phyloP scores from a whole-genome alignment of 768 basidiomycete genomes.

The Boletus coccyginus region DNA sequence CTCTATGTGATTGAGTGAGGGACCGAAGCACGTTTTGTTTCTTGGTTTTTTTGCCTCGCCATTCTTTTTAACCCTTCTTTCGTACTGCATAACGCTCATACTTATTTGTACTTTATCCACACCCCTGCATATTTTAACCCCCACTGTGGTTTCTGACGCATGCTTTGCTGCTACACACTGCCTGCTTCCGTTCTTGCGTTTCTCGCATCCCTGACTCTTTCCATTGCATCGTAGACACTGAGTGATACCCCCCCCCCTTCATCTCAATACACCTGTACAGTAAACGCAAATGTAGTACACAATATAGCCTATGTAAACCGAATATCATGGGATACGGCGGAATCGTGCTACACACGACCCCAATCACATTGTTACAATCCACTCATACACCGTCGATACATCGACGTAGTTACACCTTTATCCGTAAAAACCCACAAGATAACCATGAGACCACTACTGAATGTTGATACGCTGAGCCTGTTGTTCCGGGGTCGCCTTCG shows the following conservation, averaged over 20 bases:
- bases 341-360: not conserved
- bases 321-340: too few relatives aligned
- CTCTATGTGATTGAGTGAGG: conserved; percentile 26
- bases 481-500: conserved; percentile 36
- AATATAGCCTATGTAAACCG: not conserved
- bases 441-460: not conserved
- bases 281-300: not conserved
- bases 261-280: not conserved
- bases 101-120: conserved; percentile 9
- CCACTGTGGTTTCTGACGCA: not conserved
- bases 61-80: not conserved
- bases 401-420: not conserved
- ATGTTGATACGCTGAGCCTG: conserved; percentile 39
- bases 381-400: not conserved
- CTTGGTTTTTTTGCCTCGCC: not conserved
- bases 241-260: not conserved
- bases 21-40: not conserved
- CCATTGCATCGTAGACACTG: not conserved
- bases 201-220: not conserved
- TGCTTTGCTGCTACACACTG: not conserved
- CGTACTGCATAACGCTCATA: not conserved
- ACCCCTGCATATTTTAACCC: not conserved
- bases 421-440: not conserved
- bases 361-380: not conserved
- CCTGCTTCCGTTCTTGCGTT: not conserved